Conservation (phyloP, 2,329 filamentous ascomycete species). For the Daldinia eschscholtzii region DNA sequence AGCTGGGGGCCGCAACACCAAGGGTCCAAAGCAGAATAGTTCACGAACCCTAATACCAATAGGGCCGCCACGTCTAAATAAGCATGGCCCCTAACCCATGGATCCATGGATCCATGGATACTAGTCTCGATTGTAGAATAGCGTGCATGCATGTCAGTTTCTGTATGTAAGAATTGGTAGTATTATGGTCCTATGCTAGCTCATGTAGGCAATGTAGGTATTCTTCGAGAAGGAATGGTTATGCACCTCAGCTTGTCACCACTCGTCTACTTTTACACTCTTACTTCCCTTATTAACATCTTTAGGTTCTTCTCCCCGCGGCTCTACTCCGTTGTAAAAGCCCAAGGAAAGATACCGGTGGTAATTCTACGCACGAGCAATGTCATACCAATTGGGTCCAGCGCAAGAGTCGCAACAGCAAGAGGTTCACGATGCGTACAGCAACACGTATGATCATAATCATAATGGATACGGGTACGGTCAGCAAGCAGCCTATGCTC, state of each 20-base stretch:
- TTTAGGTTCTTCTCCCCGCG: not conserved
- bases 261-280: slow-evolving; percentile 19
- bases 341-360: slow-evolving; percentile 20
- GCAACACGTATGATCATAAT: slow-evolving; percentile 5
- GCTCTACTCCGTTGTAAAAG: slow-evolving; percentile 24
- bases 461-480: slow-evolving; percentile 6
- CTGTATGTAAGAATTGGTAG: slow-evolving; percentile 31
- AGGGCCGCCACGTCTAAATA: slow-evolving; percentile 21
- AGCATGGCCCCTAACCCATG: slow-evolving; percentile 10
- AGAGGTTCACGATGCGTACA: slow-evolving; percentile 25
- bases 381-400: slow-evolving; percentile 45
- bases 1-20: slow-evolving; percentile 18
- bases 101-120: slow-evolving; percentile 2
- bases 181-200: not conserved
- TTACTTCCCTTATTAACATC: not conserved
- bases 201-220: slow-evolving; percentile 19
- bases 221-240: slow-evolving; percentile 26
- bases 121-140: slow-evolving; percentile 24
- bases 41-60: slow-evolving; percentile 24
- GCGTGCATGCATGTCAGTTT: slow-evolving; percentile 18
- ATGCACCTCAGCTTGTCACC: slow-evolving; percentile 11
- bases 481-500: slow-evolving; percentile 19
- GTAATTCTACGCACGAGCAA: slow-evolving; percentile 22
- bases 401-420: slow-evolving; percentile 26
- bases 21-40: slow-evolving; percentile 27